A percentile compares a stretch with the other conserved stretches of the same genome.
Conservation (phyloP, 2,329 filamentous ascomycete species). For the Trichoderma sp. region DNA sequence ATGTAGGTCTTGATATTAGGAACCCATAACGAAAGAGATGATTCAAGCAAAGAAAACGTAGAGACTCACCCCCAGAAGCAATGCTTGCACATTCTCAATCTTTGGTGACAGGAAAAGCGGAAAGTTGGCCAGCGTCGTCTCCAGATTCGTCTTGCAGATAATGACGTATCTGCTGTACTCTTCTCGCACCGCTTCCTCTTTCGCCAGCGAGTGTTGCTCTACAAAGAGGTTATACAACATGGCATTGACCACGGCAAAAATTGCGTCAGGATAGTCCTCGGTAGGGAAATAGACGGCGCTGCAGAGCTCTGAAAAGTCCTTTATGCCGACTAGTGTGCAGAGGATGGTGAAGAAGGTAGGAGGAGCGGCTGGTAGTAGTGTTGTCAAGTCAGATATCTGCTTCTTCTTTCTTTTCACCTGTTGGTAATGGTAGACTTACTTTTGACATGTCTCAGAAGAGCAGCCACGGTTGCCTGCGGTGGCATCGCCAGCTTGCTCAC, state of each 20-base stretch:
- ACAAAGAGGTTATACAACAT: conserved; percentile 56
- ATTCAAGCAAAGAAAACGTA: background rate
- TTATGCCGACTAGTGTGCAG: conserved; percentile 53
- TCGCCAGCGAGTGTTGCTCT: conserved; percentile 48
- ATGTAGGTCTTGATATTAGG: background rate
- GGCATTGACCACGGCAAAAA: conserved; percentile 55
- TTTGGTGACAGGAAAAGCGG: conserved; percentile 61
- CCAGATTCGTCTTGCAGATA: conserved; percentile 53
- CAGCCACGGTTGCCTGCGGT: conserved; percentile 55
- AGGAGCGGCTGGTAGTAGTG: conserved; percentile 43
- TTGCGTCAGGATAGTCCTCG: conserved; percentile 54
- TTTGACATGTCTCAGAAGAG: conserved; percentile 54
- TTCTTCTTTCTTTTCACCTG: background rate
- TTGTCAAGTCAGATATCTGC: background rate
- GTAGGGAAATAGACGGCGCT: conserved; percentile 56
- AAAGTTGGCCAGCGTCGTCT: conserved; percentile 55
- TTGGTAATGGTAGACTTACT: conserved; percentile 36
- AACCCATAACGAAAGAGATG: too few relatives aligned
- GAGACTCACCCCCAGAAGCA: conserved; percentile 59
- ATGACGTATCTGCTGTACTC: conserved; percentile 46
- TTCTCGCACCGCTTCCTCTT: conserved; percentile 40
- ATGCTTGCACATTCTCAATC: conserved; percentile 59
- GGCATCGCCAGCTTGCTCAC: conserved; percentile 59
- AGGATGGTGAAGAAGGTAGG: conserved; percentile 56
- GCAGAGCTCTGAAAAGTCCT: conserved; percentile 56